Evolutionary conservation across 2,329 filamentous ascomycete genomes (phyloP).

Genomic region (Arthrobotrys iridis): DNA sequence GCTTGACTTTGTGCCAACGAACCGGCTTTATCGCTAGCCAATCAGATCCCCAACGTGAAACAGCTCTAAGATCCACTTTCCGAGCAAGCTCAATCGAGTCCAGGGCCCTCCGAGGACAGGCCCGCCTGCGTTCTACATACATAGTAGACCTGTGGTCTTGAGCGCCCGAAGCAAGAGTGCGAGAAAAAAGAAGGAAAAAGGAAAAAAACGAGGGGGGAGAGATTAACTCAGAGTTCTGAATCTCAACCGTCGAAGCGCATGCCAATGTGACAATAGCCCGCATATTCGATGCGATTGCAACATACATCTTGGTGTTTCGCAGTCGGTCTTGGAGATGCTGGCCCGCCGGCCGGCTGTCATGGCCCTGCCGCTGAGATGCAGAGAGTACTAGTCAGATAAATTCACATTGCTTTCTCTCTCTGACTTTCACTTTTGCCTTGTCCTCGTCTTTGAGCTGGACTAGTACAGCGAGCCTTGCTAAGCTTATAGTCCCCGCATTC

Average conservation of each 20-base stretch:
- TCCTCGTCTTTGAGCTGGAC: conserved; percentile 3
- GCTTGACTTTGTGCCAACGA: conserved; percentile 7
- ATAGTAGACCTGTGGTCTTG: conserved; percentile 4
- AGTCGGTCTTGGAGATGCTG: conserved; percentile 8
- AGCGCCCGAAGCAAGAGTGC: conserved; percentile 7
- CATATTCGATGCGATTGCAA: conserved; percentile 10
- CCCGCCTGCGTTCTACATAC: conserved; percentile 8
- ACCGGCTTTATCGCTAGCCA: conserved; percentile 33
- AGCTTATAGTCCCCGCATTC: conserved; percentile 13
- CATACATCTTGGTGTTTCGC: conserved; percentile 10
- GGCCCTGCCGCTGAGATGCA: conserved; percentile 25
- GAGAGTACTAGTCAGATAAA: not conserved
- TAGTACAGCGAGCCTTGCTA: conserved; percentile 9
- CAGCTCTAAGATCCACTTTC: conserved; percentile 27
- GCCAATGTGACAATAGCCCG: conserved; percentile 5
- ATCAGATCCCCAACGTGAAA: conserved; percentile 50
- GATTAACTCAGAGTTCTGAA: not conserved
- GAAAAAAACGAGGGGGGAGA: no score
- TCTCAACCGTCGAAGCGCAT: conserved; percentile 17
- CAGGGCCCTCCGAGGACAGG: not conserved
- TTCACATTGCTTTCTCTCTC: conserved; percentile 7
- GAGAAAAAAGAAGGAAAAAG: not conserved
- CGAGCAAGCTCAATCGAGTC: not conserved
- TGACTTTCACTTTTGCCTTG: not conserved
- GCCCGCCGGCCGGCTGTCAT: not conserved